A percentile compares a stretch with the other conserved stretches of the same genome.
phyloP scores from a whole-genome alignment of 768 basidiomycete species.

The Coprinellus micaceus region DNA sequence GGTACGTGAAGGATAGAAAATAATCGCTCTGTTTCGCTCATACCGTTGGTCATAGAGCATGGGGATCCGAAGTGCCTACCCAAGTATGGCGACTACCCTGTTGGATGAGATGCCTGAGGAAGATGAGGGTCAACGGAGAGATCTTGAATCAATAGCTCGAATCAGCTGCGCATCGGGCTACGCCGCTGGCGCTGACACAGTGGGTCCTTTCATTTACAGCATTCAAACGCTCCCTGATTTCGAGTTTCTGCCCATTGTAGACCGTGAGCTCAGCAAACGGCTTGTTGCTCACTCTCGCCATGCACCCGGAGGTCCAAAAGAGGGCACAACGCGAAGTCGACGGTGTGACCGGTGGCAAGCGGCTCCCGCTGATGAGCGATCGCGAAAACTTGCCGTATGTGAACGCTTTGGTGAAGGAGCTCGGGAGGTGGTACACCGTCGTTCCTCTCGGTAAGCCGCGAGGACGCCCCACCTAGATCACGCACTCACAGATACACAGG shows the following conservation, averaged over 20 bases:
- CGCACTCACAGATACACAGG: neutral
- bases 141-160: neutral
- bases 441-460: slow-evolving; percentile 27
- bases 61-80: neutral
- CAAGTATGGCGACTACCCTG: neutral
- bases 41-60: neutral
- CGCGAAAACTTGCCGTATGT: slow-evolving; percentile 15
- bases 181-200: slow-evolving; percentile 4
- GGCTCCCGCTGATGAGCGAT: slow-evolving; percentile 16
- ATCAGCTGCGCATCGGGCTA: neutral
- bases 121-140: neutral
- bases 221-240: neutral
- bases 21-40: neutral
- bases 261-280: neutral
- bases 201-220: neutral
- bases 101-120: slow-evolving; percentile 1
- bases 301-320: slow-evolving; percentile 14
- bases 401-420: slow-evolving; percentile 14
- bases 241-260: neutral
- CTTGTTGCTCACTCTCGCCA: slow-evolving; percentile 12
- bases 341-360: slow-evolving; percentile 11
- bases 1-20: neutral
- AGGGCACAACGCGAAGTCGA: slow-evolving; percentile 17
- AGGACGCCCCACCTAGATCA: slow-evolving; percentile 16
- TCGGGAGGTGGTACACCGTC: slow-evolving; percentile 9